A percentile compares a stretch with the other conserved stretches of the same genome.
These are phyloP conservation scores for Cryphonectria naterciae DNA, from an alignment of 2,329 filamentous ascomycete species.

Conservation along the genomic window DNA sequence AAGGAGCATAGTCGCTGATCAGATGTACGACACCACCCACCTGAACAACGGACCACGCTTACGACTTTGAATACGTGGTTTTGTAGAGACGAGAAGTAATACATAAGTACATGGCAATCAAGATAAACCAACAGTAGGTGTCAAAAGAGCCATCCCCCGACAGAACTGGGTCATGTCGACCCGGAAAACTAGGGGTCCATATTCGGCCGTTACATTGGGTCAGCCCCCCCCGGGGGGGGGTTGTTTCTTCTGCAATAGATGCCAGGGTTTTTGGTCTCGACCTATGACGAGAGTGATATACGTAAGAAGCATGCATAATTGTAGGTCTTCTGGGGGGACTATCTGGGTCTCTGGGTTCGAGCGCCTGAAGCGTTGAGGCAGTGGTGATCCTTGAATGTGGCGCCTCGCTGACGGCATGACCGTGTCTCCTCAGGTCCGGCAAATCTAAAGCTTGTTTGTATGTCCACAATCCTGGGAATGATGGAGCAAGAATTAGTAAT, in stretches of 20 bases:
- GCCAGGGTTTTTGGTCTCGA: not conserved
- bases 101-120: too few relatives aligned
- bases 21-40: not conserved
- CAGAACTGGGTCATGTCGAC: not conserved
- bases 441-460: not conserved
- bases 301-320: conserved; percentile 3
- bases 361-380: not conserved
- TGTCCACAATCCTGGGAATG: not conserved
- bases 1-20: not conserved
- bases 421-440: not conserved
- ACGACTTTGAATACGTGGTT: not conserved
- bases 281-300: not conserved
- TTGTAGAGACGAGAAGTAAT: too few relatives aligned
- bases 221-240: not conserved
- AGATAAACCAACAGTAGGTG: not conserved
- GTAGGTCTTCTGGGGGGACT: not conserved
- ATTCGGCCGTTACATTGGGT: not conserved
- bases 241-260: not conserved
- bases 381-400: not conserved
- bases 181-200: not conserved
- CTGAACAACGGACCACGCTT: not conserved
- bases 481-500: not conserved
- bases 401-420: not conserved
- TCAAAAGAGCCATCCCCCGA: not conserved
- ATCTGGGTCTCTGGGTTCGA: not conserved